A percentile compares a stretch with the other conserved stretches of the same genome.
phyloP scores from a whole-genome alignment of 306 rosid species.

The Trifolium dubium region DNA sequence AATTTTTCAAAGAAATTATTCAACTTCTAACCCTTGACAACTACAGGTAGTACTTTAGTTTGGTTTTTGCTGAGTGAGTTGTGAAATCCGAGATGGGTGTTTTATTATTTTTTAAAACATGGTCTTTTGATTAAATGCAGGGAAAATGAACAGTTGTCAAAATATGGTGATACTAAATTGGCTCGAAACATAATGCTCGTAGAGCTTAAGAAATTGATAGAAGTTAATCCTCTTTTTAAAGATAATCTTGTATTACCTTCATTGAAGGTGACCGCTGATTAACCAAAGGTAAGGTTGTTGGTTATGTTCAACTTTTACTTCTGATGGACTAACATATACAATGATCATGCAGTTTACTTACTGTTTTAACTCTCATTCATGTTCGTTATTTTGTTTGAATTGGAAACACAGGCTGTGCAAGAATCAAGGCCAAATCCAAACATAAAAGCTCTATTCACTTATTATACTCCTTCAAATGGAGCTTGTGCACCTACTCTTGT shows the following conservation, averaged over 20 bases:
- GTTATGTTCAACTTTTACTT: conserved; percentile 9
- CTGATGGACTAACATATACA: not conserved
- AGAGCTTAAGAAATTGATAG: conserved; percentile 77
- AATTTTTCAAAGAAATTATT: conserved; percentile 75
- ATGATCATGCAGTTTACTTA: conserved; percentile 12
- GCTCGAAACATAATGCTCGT: conserved; percentile 71
- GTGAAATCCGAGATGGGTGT: not conserved
- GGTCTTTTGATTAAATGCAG: conserved; percentile 50
- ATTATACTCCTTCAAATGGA: conserved; percentile 57
- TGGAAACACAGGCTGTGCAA: conserved; percentile 91
- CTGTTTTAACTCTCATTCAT: conserved; percentile 23
- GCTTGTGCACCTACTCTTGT: conserved; percentile 57
- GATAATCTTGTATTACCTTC: conserved; percentile 72
- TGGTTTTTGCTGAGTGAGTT: conserved; percentile 21
- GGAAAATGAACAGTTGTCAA: conserved; percentile 81
- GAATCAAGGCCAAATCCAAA: conserved; percentile 68
- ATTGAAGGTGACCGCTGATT: conserved; percentile 64
- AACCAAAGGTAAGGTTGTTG: conserved; percentile 65
- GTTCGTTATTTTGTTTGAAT: conserved; percentile 62
- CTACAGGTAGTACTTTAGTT: conserved; percentile 70
- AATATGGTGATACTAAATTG: conserved; percentile 71
- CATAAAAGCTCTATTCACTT: conserved; percentile 67
- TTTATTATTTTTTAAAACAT: not conserved
- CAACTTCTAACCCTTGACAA: conserved; percentile 74
- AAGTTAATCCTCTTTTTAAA: conserved; percentile 87